These are phyloP conservation scores for Priceomyces medius DNA, from an alignment of 805 yeast genomes.

Conservation along the genomic window DNA sequence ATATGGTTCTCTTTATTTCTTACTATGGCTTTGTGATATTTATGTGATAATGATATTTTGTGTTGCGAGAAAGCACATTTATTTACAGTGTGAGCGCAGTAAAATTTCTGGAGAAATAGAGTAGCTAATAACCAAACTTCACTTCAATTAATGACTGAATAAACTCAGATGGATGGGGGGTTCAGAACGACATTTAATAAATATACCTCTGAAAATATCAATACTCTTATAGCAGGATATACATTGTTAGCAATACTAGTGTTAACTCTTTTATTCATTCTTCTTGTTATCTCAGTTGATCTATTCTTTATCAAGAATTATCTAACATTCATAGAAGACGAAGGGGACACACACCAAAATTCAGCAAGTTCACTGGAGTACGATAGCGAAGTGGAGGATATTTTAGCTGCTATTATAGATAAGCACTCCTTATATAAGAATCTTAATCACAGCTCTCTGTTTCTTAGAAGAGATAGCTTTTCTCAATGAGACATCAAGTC, in stretches of 20 bases:
- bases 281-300: background rate
- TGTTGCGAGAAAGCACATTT: no score
- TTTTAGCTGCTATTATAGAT: constrained; percentile 9
- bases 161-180: background rate
- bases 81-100: no score
- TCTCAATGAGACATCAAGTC: constrained; percentile 27
- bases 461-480: constrained; percentile 41
- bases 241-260: background rate
- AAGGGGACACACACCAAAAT: background rate
- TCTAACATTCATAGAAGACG: background rate
- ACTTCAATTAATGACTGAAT: background rate
- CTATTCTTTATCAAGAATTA: constrained; percentile 1
- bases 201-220: background rate
- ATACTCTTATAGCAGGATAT: background rate
- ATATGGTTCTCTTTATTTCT: no score
- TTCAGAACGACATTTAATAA: background rate
- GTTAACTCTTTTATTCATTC: background rate
- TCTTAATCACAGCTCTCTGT: constrained; percentile 43
- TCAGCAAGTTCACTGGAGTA: background rate
- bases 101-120: no score
- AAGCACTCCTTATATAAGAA: constrained; percentile 17
- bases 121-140: constrained; percentile 36
- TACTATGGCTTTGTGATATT: no score
- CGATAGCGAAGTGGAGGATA: constrained; percentile 9
- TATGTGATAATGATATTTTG: no score